Percentiles rank a stretch among this genome's conserved stretches.
phyloP scores from a whole-genome alignment of 1,139 yeast genomes.

The Saccharomycopsis hybrid region DNA sequence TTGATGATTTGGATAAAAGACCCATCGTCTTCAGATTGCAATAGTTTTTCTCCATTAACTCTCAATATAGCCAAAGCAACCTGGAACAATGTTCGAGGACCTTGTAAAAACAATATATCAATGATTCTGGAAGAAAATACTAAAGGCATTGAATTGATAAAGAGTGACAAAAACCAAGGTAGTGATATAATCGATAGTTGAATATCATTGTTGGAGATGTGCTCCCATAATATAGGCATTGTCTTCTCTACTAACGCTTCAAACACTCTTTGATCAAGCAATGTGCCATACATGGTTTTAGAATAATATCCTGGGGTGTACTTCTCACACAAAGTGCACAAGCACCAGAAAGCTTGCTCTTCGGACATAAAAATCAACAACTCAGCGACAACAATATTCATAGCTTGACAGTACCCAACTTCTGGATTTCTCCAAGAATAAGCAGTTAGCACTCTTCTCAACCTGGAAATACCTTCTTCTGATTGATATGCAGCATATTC shows the following conservation, averaged over 20 bases:
- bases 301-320: constrained; percentile 95
- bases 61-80: constrained; percentile 86
- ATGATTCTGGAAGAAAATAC: constrained; percentile 88
- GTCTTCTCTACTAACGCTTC: constrained; percentile 86
- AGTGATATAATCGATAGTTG: constrained; percentile 91
- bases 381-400: constrained; percentile 97
- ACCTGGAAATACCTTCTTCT: constrained; percentile 74
- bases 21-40: constrained; percentile 87
- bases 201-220: constrained; percentile 70
- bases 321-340: constrained; percentile 74
- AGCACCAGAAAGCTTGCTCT: constrained; percentile 96
- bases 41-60: constrained; percentile 76
- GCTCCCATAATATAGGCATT: constrained; percentile 85
- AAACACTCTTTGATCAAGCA: constrained; percentile 88
- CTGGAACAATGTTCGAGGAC: constrained; percentile 85
- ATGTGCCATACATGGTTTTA: constrained; percentile 95
- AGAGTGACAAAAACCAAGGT: constrained; percentile 94
- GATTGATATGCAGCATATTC: constrained; percentile 93
- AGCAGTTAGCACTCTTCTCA: constrained; percentile 84
- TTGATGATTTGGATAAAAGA: constrained; percentile 80
- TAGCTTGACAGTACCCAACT: constrained; percentile 97
- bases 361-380: constrained; percentile 89
- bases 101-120: constrained; percentile 87
- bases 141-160: constrained; percentile 89
- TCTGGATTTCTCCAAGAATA: constrained; percentile 97